These are phyloP conservation scores for Knoxdaviesia proteae DNA, from an alignment of 2,329 filamentous ascomycete species.

Conservation along the genomic window DNA sequence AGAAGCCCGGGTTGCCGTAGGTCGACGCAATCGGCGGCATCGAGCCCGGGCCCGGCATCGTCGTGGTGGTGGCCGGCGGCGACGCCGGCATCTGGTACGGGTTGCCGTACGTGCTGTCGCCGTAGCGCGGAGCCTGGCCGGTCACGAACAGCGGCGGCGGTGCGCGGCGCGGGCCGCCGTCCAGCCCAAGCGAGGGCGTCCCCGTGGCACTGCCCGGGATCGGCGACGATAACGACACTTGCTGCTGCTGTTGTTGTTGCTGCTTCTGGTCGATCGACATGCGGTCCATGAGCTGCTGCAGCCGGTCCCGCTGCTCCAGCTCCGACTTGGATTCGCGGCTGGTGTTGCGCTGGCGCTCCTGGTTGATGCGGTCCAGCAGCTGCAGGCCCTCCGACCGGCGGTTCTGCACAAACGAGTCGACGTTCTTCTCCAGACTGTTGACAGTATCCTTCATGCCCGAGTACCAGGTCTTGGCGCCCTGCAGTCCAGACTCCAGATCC, in stretches of 20 bases:
- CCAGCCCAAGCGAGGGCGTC: conserved; percentile 6
- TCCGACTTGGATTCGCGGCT: conserved; percentile 40
- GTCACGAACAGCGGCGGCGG: conserved; percentile 28
- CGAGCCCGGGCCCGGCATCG: conserved; percentile 9
- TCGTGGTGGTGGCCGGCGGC: conserved; percentile 21
- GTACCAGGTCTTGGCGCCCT: conserved; percentile 84
- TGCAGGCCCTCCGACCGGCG: conserved; percentile 77
- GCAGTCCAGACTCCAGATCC: conserved; percentile 67
- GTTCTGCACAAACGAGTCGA: conserved; percentile 93
- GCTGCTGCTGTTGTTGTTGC: conserved; percentile 6
- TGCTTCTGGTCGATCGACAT: conserved; percentile 62
- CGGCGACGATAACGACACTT: conserved; percentile 10
- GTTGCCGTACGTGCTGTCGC: conserved; percentile 29
- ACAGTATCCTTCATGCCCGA: conserved; percentile 89
- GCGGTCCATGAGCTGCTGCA: conserved; percentile 81
- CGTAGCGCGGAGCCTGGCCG: conserved; percentile 24
- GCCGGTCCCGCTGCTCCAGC: conserved; percentile 64
- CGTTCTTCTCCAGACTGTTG: conserved; percentile 81
- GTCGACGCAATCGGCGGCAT: conserved; percentile 14
- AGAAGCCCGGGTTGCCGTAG: conserved; percentile 6
- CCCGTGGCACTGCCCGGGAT: conserved; percentile 12
- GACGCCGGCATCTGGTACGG: conserved; percentile 40
- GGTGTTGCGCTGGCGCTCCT: conserved; percentile 44
- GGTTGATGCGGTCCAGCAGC: conserved; percentile 72
- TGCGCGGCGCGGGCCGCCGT: conserved; percentile 6